phyloP scores from a whole-genome alignment of 306 rosid species.

The Lablab purpureus region DNA sequence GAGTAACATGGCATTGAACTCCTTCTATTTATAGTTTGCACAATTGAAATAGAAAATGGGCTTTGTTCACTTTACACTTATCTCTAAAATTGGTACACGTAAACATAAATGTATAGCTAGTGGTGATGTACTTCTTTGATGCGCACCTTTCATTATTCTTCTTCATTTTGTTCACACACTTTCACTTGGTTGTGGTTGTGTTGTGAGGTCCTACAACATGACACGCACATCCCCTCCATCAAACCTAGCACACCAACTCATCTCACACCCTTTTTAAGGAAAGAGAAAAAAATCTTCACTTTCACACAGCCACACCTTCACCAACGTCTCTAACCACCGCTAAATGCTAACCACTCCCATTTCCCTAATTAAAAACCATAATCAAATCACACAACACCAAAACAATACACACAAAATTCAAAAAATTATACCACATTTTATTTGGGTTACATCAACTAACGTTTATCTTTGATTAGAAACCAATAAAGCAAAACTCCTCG shows the following conservation, averaged over 20 bases:
- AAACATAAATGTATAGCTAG: not conserved
- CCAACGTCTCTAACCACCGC: not conserved
- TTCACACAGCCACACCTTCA: constrained; percentile 18
- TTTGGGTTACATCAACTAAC: not conserved
- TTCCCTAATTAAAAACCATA: not conserved
- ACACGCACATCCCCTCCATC: constrained; percentile 16
- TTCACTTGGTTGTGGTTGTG: constrained; percentile 6
- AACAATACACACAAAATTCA: not conserved
- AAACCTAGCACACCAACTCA: not conserved
- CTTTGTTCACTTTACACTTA: not conserved
- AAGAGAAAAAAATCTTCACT: not conserved
- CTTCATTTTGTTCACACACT: constrained; percentile 3
- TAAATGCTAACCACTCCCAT: not conserved
- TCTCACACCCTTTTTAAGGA: not conserved
- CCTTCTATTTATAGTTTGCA: not conserved
- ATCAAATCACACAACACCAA: too few relatives aligned
- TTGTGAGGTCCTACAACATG: constrained; percentile 1
- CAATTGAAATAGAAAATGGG: not conserved
- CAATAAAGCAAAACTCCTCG: not conserved
- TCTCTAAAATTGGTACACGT: not conserved
- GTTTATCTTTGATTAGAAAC: not conserved
- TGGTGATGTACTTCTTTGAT: not conserved
- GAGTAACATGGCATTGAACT: not conserved
- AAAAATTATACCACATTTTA: not conserved
- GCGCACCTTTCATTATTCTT: not conserved